phyloP scores from a whole-genome alignment of 1,284 basidiomycete genomes.

The Albatrellus sp. region DNA sequence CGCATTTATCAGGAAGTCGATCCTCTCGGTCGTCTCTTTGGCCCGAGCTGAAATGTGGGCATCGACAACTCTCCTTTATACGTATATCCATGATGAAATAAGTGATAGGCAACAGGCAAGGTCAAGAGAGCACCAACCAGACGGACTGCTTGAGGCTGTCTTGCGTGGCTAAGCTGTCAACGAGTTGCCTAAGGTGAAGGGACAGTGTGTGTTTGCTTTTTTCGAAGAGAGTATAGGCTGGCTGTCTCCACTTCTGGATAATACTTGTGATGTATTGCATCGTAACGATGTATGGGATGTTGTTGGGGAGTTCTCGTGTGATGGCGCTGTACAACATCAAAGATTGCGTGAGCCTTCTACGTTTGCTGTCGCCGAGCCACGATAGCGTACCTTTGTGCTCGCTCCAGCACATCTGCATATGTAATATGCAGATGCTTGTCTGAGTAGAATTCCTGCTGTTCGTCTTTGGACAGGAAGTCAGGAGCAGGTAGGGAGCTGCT shows the following conservation, averaged over 20 bases:
- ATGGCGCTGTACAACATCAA: slow-evolving; percentile 29
- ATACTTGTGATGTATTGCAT: slow-evolving; percentile 30
- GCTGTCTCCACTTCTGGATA: slow-evolving; percentile 33
- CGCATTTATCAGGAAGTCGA: slow-evolving; percentile 35
- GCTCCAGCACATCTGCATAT: background rate
- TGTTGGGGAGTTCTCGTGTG: slow-evolving; percentile 52
- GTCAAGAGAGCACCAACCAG: too few relatives aligned
- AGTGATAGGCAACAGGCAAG: too few relatives aligned
- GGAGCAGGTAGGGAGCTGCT: background rate
- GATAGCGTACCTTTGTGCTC: too few relatives aligned
- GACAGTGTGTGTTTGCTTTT: slow-evolving; percentile 18
- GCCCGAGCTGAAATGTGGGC: background rate
- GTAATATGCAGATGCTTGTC: background rate
- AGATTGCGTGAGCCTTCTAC: too few relatives aligned
- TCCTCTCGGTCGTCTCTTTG: slow-evolving; percentile 1
- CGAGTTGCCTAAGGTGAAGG: slow-evolving; percentile 20
- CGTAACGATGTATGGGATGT: slow-evolving; percentile 48
- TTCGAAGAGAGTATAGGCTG: slow-evolving; percentile 35
- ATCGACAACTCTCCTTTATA: background rate
- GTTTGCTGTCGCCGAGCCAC: too few relatives aligned
- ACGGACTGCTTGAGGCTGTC: too few relatives aligned
- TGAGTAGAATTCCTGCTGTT: background rate
- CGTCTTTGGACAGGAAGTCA: slow-evolving; percentile 22
- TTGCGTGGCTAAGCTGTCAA: too few relatives aligned
- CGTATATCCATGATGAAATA: too few relatives aligned